Percentiles rank a stretch among this genome's conserved stretches.
Evolutionary conservation across 2,329 filamentous ascomycete genomes (phyloP).

Genomic region (Xylaria sp.): DNA sequence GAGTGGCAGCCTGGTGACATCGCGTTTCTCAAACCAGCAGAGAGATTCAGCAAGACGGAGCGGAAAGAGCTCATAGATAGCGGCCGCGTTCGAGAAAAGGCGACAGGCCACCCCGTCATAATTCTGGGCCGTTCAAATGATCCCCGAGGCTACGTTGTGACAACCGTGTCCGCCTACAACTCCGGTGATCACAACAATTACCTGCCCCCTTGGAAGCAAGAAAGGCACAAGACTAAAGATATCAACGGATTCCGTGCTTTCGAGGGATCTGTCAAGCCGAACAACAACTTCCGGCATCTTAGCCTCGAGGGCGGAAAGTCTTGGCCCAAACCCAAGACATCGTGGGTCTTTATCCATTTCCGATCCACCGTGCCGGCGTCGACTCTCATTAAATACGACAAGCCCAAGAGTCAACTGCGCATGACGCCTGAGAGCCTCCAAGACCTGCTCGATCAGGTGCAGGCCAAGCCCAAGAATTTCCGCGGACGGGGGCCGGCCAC

Average conservation of each 20-base stretch:
- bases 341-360: slow-evolving; percentile 20
- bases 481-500: neutral
- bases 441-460: slow-evolving; percentile 25
- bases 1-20: slow-evolving; percentile 45
- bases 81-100: slow-evolving; percentile 36
- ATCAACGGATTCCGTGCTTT: slow-evolving; percentile 50
- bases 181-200: slow-evolving; percentile 41
- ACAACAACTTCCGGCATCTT: slow-evolving; percentile 36
- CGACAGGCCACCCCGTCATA: slow-evolving; percentile 51
- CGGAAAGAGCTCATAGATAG: slow-evolving; percentile 36
- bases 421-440: slow-evolving; percentile 27
- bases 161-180: slow-evolving; percentile 51
- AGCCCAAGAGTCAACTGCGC: slow-evolving; percentile 13
- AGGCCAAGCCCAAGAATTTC: neutral
- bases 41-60: slow-evolving; percentile 37
- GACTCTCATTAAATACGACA: slow-evolving; percentile 37
- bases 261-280: slow-evolving; percentile 42
- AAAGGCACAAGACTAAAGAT: slow-evolving; percentile 40
- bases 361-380: slow-evolving; percentile 41
- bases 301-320: slow-evolving; percentile 40
- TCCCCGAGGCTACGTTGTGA: slow-evolving; percentile 44
- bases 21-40: slow-evolving; percentile 45
- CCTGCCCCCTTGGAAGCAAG: slow-evolving; percentile 50
- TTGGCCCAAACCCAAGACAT: slow-evolving; percentile 45
- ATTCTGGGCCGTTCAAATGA: slow-evolving; percentile 43